These are phyloP conservation scores for Phytophthora brassicae DNA, from an alignment of 352 stramenopile genomes.

Conservation along the genomic window DNA sequence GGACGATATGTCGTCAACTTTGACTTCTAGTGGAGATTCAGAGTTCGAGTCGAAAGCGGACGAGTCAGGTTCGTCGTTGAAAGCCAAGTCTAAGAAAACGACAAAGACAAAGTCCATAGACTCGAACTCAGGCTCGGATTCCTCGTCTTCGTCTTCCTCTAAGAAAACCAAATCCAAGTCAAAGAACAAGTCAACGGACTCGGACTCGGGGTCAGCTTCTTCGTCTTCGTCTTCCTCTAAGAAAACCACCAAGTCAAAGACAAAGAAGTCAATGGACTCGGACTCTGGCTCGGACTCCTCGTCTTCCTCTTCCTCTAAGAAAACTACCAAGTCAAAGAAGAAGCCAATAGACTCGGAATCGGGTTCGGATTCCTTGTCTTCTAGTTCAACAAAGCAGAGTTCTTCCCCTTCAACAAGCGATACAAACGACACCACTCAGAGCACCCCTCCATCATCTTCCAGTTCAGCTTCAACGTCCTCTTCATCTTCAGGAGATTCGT, in stretches of 20 bases:
- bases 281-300: neutral
- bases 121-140: neutral
- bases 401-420: neutral
- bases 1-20: too few relatives aligned
- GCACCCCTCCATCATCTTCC: constrained; percentile 8
- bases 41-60: constrained; percentile 10
- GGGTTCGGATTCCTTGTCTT: too few relatives aligned
- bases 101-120: constrained; percentile 1
- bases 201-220: too few relatives aligned
- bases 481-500: constrained; percentile 4
- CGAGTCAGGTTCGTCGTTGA: constrained; percentile 13
- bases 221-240: too few relatives aligned
- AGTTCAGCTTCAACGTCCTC: neutral
- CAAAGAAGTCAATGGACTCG: constrained; percentile 1
- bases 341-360: too few relatives aligned
- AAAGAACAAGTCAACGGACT: too few relatives aligned
- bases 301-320: constrained; percentile 6
- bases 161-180: constrained; percentile 1
- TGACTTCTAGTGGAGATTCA: neutral
- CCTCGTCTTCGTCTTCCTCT: constrained; percentile 7
- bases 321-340: constrained; percentile 1
- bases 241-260: neutral
- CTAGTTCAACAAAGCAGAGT: constrained; percentile 1
- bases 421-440: constrained; percentile 9
- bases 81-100: constrained; percentile 2